Conservation (phyloP, 768 basidiomycete species). For the Udeniomyces megalosporus region DNA sequence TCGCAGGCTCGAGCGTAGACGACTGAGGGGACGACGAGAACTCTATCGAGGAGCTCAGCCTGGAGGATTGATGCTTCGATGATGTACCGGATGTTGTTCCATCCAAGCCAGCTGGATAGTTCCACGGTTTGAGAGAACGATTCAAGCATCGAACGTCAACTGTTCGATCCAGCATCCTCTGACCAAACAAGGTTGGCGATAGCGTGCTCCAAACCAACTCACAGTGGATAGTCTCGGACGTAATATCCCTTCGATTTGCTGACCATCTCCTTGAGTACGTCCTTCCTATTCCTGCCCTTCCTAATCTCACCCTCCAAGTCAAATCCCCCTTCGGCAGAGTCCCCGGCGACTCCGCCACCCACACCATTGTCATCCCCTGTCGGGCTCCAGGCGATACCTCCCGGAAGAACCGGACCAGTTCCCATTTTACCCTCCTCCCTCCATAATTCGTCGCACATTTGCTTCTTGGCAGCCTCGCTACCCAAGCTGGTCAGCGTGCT, state of each 20-base stretch:
- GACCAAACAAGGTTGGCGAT: background rate
- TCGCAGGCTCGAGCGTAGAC: constrained; percentile 38
- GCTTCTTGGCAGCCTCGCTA: background rate
- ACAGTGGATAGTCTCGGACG: constrained; percentile 31
- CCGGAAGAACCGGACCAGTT: background rate
- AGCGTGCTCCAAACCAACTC: background rate
- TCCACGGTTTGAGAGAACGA: too few species aligned
- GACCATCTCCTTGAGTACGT: constrained; percentile 29
- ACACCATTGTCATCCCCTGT: background rate
- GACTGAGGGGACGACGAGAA: constrained; percentile 35
- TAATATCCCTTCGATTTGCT: constrained; percentile 34
- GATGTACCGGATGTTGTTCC: constrained; percentile 40
- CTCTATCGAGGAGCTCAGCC: constrained; percentile 35
- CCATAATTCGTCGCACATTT: constrained; percentile 14
- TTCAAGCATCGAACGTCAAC: too few species aligned
- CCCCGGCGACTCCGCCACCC: background rate
- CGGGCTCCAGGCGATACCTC: background rate
- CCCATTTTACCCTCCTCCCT: constrained; percentile 1
- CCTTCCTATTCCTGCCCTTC: constrained; percentile 22
- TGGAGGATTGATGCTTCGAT: constrained; percentile 36
- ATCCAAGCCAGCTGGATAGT: constrained; percentile 33
- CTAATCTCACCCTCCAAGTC: constrained; percentile 15
- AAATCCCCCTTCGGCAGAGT: background rate
- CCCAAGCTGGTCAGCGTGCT: background rate
- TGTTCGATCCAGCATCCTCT: background rate